phyloP scores from a whole-genome alignment of 192 early-diverging fungal genomes.

The Entomortierella parvispora region DNA sequence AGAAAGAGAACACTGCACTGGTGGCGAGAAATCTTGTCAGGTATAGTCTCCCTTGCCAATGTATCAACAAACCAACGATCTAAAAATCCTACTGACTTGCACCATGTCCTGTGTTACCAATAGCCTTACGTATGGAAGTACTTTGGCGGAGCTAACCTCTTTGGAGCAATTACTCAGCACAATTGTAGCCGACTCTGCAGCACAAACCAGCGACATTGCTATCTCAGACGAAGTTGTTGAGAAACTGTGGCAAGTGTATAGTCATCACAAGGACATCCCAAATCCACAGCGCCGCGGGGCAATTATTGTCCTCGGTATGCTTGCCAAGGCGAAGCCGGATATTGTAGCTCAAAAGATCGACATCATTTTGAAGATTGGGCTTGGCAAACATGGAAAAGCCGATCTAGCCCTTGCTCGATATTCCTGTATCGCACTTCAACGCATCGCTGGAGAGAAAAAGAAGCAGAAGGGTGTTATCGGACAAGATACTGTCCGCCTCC shows the following conservation, averaged over 20 bases:
- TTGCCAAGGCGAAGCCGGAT: constrained; percentile 86
- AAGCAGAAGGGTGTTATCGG: constrained; percentile 67
- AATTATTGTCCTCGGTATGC: constrained; percentile 92
- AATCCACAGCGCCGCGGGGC: constrained; percentile 85
- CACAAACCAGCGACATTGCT: constrained; percentile 32
- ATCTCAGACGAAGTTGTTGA: constrained; percentile 77
- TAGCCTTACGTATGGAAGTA: constrained; percentile 86
- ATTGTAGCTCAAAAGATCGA: constrained; percentile 91
- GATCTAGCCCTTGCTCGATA: constrained; percentile 89
- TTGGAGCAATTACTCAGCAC: constrained; percentile 90
- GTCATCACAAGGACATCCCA: constrained; percentile 70
- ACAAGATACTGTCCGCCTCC: constrained; percentile 52
- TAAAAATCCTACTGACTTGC: not conserved
- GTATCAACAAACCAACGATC: too few species aligned
- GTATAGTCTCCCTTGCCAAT: too few species aligned
- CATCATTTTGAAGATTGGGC: constrained; percentile 81
- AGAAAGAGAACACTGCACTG: constrained; percentile 67
- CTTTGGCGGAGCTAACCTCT: constrained; percentile 93
- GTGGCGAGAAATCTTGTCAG: constrained; percentile 79
- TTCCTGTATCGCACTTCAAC: constrained; percentile 93
- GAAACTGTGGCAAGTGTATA: constrained; percentile 86
- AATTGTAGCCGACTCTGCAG: constrained; percentile 71
- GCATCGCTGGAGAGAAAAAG: constrained; percentile 69
- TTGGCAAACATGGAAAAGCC: constrained; percentile 83
- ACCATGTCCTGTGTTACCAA: constrained; percentile 6